These are phyloP conservation scores for Aspergillus japonicus DNA, from an alignment of 2,329 filamentous ascomycete species.

Conservation along the genomic window DNA sequence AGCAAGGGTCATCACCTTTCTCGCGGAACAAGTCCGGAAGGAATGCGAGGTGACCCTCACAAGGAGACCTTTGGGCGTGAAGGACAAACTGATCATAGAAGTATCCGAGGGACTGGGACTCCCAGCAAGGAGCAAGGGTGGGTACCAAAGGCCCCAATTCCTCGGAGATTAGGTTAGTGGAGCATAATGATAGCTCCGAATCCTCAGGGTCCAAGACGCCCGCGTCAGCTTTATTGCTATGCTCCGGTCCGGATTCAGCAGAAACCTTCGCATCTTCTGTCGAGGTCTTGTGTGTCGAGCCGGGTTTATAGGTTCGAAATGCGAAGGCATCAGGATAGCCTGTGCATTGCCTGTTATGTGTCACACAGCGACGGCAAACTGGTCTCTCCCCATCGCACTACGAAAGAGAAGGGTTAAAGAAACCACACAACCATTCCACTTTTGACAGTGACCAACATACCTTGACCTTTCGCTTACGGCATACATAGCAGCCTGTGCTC, in stretches of 20 bases:
- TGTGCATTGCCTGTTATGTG: not conserved
- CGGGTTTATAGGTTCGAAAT: not conserved
- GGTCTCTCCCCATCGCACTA: conserved; percentile 2
- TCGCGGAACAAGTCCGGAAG: not conserved
- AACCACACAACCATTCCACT: too few relatives aligned
- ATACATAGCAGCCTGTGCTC: conserved; percentile 6
- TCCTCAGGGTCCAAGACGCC: too few relatives aligned
- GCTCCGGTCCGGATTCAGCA: not conserved
- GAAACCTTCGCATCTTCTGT: not conserved
- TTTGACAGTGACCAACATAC: not conserved
- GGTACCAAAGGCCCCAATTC: too few relatives aligned
- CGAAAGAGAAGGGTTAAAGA: not conserved
- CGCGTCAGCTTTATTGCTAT: too few relatives aligned
- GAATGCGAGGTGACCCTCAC: conserved; percentile 1
- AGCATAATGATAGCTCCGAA: too few relatives aligned
- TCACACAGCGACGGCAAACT: not conserved
- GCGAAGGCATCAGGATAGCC: conserved; percentile 4
- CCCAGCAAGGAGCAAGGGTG: not conserved
- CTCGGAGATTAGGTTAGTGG: too few relatives aligned
- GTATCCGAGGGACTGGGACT: conserved; percentile 3
- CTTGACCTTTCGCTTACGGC: conserved; percentile 6
- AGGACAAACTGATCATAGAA: conserved; percentile 3
- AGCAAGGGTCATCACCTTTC: not conserved
- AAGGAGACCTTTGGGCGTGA: not conserved
- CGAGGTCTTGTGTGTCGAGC: not conserved